phyloP scores from a whole-genome alignment of 2,329 filamentous ascomycete species.

The Chalaropsis thielavioides region DNA sequence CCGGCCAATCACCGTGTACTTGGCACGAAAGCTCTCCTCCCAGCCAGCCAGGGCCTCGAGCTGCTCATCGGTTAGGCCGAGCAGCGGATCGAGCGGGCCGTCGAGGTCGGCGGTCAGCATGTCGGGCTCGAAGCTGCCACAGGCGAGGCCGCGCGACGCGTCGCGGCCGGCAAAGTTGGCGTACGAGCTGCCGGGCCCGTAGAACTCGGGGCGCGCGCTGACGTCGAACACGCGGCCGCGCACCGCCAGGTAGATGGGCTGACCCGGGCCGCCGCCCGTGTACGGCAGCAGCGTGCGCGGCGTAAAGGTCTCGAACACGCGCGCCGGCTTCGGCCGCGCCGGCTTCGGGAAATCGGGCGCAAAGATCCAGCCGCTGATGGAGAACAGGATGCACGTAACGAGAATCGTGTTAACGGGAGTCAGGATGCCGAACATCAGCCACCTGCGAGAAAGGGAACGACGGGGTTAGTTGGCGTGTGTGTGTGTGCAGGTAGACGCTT shows the following conservation, averaged over 20 bases:
- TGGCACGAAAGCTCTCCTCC: slow-evolving; percentile 86
- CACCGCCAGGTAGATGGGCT: slow-evolving; percentile 79
- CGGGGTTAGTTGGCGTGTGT: too few relatives aligned
- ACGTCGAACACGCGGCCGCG: slow-evolving; percentile 88
- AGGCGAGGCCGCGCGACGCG: slow-evolving; percentile 74
- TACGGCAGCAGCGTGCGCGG: slow-evolving; percentile 70
- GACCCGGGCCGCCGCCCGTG: slow-evolving; percentile 52
- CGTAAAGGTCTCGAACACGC: slow-evolving; percentile 56
- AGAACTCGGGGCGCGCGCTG: slow-evolving; percentile 74
- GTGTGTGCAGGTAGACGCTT: background rate
- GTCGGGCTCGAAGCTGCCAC: slow-evolving; percentile 82
- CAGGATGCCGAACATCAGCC: slow-evolving; percentile 31
- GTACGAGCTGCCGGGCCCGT: slow-evolving; percentile 89
- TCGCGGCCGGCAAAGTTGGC: slow-evolving; percentile 92
- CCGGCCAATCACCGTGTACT: slow-evolving; percentile 89
- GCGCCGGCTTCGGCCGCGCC: slow-evolving; percentile 37
- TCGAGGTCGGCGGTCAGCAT: slow-evolving; percentile 89
- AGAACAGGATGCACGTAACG: slow-evolving; percentile 40
- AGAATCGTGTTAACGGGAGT: slow-evolving; percentile 52
- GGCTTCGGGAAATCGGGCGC: slow-evolving; percentile 27
- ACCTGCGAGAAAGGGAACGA: background rate
- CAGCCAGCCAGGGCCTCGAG: slow-evolving; percentile 73
- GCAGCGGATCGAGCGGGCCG: slow-evolving; percentile 63
- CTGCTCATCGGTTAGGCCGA: slow-evolving; percentile 58
- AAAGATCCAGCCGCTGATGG: slow-evolving; percentile 24